Base-by-base conservation (phyloP, 139 green algal genomes). In the Eudorina sp. region DNA sequence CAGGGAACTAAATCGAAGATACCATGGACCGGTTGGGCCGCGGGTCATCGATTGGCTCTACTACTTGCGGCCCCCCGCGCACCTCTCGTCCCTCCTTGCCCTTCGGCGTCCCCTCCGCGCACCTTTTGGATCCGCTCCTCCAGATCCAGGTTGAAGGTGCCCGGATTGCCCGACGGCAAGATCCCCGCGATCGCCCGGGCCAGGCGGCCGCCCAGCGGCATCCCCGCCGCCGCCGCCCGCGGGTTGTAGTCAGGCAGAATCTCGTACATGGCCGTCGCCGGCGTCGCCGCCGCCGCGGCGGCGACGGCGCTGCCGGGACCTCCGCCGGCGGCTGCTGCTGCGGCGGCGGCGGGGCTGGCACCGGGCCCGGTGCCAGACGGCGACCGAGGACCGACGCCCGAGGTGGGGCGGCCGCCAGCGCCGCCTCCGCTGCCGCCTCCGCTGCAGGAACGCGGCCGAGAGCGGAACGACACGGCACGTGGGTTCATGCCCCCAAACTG, bases 61-160 rank as follows among this genome's bases (percentile, higher is more conserved):
- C n/a, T n/a, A n/a, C n/a, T n/a, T n/a, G n/a, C n/a, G n/a, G n/a
- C n/a, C n/a, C n/a, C n/a, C n/a, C n/a, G 68, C 34, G n/a, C 13
- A 6, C 70, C 36, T 55, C 40, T 78, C 41, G 14, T 14, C 41
- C 3, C 18, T 55, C 41, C 18, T 41, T 48, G 9, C 43, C 25
- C 40, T 19, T 21, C 72, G 25, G 25, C 72, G 8, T 51, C 43
- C 27, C 43, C 4, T 43, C 21, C 34, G 51, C 60, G 0, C 38
- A 87, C 81, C 81, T 51, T n/a, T 11, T 53, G n/a, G 34, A 87
- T 68, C 27, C 81, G 81, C 62, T 87, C 81, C 45, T 87, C n/a
- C 45, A 87, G 31, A 11, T 14, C 5, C n/a, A 87, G 34, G 45
- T 38, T 68, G 64, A 79, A 78, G n/a, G 81, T 78, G 31, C 64